Percentiles rank a stretch among this genome's conserved stretches.
phyloP scores from a whole-genome alignment of 257 asterid genomes.

The Parsonsia alboflavescens region DNA sequence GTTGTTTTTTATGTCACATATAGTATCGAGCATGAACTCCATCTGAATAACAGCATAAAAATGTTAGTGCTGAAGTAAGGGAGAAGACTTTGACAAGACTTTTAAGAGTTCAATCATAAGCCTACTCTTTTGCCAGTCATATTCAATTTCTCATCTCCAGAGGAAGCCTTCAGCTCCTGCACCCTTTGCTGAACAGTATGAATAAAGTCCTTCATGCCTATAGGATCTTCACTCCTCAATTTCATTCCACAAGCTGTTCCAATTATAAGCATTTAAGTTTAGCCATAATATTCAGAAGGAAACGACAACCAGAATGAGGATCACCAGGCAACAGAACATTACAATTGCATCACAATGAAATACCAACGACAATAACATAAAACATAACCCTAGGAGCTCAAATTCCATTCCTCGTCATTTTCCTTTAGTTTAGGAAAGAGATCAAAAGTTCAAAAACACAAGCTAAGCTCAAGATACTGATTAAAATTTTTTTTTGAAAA shows the following conservation, averaged over 20 bases:
- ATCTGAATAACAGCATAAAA: constrained; percentile 43
- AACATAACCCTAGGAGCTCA: neutral
- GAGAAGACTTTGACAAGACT: constrained; percentile 11
- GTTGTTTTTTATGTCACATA: constrained; percentile 92
- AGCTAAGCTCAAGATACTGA: neutral
- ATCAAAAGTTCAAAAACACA: neutral
- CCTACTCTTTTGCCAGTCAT: constrained; percentile 65
- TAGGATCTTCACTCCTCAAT: constrained; percentile 89
- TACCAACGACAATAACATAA: neutral
- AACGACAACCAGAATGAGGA: neutral
- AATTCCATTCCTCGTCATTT: neutral
- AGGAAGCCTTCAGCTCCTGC: constrained; percentile 65
- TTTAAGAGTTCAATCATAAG: constrained; percentile 9
- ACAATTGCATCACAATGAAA: neutral
- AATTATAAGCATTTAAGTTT: neutral
- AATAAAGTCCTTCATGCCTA: constrained; percentile 82
- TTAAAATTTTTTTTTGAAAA: neutral
- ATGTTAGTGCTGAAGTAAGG: constrained; percentile 17
- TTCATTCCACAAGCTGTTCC: constrained; percentile 92
- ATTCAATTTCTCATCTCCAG: constrained; percentile 50
- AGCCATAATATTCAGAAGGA: neutral
- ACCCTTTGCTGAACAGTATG: constrained; percentile 68
- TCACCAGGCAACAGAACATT: neutral
- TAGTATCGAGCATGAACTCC: constrained; percentile 88
- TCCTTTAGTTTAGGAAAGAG: neutral